Evolutionary conservation across 371 early-diverging fungal genomes (phyloP), one percentile per base, ranked within the genome.

Genomic region (Coemansia sp.): DNA sequence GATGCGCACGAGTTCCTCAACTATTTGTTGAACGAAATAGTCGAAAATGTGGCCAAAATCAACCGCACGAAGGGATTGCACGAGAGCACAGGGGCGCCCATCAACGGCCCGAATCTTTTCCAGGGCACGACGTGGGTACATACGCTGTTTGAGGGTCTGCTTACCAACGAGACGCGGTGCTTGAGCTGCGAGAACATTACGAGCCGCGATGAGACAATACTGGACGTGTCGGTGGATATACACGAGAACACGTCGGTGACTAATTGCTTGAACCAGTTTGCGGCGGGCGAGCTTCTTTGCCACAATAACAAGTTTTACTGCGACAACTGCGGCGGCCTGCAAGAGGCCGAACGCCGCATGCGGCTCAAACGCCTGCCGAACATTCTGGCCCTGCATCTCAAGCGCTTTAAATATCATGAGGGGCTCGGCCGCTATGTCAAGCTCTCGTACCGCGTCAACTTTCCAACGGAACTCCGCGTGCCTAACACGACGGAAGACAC

Each of bases 1-100:
- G 98, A 98, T 81, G 97, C 97, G 0, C 98, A 98, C 81, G 98
- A 98, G 81, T 94, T 97, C 79, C 82, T 98, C 55, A 97, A 96
- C 82, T 97, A 90, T 80, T 70, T 92, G 11, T 83, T 98, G 12
- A 97, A 97, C 78, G 89, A 90, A 12, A 90, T 98, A 59, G 91
- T 91, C 3, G 98, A 98, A 65, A 90, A 90, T 71, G 90, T 92
- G 7, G 82, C 86, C 82, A 83, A 48, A 83, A 90, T 77, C 83
- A 85, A 72, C 83, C 80, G 70, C 58, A 70, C 70, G 69, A 81
- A 60, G 57, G 62, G 52, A 1, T 40, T 66, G 21, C 23, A 23
- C 23, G 24, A 24, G 13, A 28, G 60, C 46, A 67, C 71, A 3
- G 70, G 76, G 9, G 68, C 67, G 19, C 73, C 69, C 13, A 6